Base-by-base conservation (phyloP, 2,329 filamentous ascomycete genomes). In the Colletotrichum simmondsii region DNA sequence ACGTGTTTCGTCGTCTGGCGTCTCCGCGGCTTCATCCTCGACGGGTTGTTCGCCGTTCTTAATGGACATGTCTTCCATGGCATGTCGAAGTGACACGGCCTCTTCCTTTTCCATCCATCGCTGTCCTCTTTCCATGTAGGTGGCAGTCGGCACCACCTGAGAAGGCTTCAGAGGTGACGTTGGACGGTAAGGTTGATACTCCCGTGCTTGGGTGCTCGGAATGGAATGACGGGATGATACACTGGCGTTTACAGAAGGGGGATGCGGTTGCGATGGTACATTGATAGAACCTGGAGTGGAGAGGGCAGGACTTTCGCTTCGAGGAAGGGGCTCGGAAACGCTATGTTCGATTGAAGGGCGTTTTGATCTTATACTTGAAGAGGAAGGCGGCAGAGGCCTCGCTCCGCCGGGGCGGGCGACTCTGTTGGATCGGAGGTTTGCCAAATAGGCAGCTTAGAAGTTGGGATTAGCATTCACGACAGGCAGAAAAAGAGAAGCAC, bases 31-130 rank as follows among this genome's bases (percentile, higher is more conserved):
- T 14, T 37, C 61, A 5, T 52, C 19, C n/a, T 75, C 77, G 12
- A 75, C 74, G 7, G 75, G 77, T 57, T 32, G n/a, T 32, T 19
- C 30, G 10, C 37, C 77, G 35, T 85, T 82, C 65, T 85, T 85
- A 56, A 93, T 75, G 71, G 93, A 90, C 88, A 95, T 90, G 77
- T 94, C 91, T 76, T 94, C 90, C 87, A 95, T 90, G 12, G 93
- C 93, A 73, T 91, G 88, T 22, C 92, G 89, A 72, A 95, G 82
- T 24, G 92, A 92, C 46, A 88, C 87, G 4, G 90, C 92, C 81
- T 95, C 93, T 78, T 95, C 92, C 80, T 93, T 94, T 80, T 95
- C 93, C 89, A 94, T 93, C 92, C 93, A 94, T 77, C 93, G 86
- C 78, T 91, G 90, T 22, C 92, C 92, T 69, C 91, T 89, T 81